Evolutionary conservation across 345 rosid genomes (phyloP).

Genomic region (Arabis hirsuta): DNA sequence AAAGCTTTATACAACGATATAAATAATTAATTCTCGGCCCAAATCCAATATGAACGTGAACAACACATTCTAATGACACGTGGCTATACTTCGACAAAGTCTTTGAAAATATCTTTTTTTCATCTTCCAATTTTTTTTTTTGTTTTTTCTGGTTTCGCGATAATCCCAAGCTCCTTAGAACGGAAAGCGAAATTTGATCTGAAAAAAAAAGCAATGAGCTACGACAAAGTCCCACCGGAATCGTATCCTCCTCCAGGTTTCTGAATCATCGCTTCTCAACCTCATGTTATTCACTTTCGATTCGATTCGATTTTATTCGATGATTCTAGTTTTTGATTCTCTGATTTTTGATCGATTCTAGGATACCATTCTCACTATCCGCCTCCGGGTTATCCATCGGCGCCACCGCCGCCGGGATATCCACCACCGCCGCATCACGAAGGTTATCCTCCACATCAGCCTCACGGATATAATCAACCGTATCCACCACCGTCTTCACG

Average conservation of each 20-base stretch:
- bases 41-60: constrained; percentile 26
- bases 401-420: constrained; percentile 53
- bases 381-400: constrained; percentile 59
- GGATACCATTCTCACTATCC: constrained; percentile 68
- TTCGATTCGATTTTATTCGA: background rate
- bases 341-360: constrained; percentile 36
- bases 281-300: too few relatives aligned
- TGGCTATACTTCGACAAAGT: constrained; percentile 9
- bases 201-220: constrained; percentile 53
- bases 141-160: background rate
- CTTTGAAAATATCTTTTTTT: background rate
- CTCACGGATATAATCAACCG: constrained; percentile 47
- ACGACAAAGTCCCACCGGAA: constrained; percentile 60
- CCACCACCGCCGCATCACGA: constrained; percentile 55
- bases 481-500: constrained; percentile 55
- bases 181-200: constrained; percentile 1
- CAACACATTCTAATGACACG: constrained; percentile 12
- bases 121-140: background rate
- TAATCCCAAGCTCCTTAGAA: constrained; percentile 3
- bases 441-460: constrained; percentile 60
- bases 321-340: background rate
- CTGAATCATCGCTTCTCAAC: background rate
- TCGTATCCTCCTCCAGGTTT: constrained; percentile 69
- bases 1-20: background rate
- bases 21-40: background rate